These are phyloP conservation scores for Irpex lacteus DNA, from an alignment of 1,284 basidiomycete genomes.

Conservation along the genomic window DNA sequence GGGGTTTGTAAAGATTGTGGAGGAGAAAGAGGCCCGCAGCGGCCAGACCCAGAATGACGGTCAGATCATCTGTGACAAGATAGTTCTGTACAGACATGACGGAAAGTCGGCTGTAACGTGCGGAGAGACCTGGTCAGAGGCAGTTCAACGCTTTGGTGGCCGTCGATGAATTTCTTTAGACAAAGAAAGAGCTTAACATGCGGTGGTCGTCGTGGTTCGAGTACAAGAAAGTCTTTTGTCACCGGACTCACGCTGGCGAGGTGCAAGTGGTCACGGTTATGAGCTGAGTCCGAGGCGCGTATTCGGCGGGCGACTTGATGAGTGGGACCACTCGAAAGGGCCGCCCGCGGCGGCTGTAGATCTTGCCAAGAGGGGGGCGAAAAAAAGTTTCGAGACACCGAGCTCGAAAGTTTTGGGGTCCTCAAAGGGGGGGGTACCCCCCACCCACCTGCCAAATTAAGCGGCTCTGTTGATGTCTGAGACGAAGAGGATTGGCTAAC, in stretches of 20 bases:
- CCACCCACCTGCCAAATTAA: too few relatives aligned
- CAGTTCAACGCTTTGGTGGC: neutral
- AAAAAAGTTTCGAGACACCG: too few relatives aligned
- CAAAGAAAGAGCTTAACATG: neutral
- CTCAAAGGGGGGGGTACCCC: too few relatives aligned
- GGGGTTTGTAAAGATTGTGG: slow-evolving; percentile 72
- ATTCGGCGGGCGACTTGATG: neutral
- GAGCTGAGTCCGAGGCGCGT: neutral
- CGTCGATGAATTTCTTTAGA: neutral
- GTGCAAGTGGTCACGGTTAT: neutral
- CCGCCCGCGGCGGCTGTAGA: too few relatives aligned
- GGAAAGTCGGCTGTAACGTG: neutral
- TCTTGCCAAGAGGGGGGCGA: too few relatives aligned
- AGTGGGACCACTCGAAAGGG: neutral
- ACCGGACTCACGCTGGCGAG: neutral
- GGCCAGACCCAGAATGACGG: slow-evolving; percentile 69
- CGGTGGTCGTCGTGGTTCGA: neutral
- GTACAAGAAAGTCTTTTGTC: neutral
- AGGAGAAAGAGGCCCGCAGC: slow-evolving; percentile 71
- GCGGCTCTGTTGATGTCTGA: too few relatives aligned
- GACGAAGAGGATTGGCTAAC: too few relatives aligned
- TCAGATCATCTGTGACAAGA: slow-evolving; percentile 72
- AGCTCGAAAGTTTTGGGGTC: too few relatives aligned
- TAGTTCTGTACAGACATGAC: slow-evolving; percentile 47
- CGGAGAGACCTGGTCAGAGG: neutral